These are phyloP conservation scores for Naganishia randhawae DNA, from an alignment of 768 basidiomycete species.

Conservation along the genomic window DNA sequence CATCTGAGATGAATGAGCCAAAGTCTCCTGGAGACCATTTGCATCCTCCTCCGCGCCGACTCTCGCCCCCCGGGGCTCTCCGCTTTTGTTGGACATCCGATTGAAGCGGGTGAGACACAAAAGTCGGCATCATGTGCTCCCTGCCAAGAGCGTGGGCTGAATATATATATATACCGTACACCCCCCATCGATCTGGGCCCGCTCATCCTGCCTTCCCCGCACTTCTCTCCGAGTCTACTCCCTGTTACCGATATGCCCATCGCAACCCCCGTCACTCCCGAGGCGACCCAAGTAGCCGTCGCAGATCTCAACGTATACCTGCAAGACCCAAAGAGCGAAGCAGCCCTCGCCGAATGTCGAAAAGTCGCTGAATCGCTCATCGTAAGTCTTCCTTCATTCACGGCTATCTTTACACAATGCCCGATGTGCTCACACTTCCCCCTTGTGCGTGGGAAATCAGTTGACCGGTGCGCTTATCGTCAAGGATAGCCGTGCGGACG, in stretches of 20 bases:
- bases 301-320: conserved; percentile 14
- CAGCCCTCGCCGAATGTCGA: conserved; percentile 17
- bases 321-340: background rate
- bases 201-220: background rate
- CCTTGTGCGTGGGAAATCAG: conserved; percentile 38
- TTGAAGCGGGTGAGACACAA: conserved; percentile 11
- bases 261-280: background rate
- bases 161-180: too few relatives aligned
- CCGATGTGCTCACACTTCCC: too few relatives aligned
- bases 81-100: background rate
- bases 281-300: conserved; percentile 7
- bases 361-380: conserved; percentile 20
- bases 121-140: background rate
- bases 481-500: conserved; percentile 76
- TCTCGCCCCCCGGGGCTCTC: background rate
- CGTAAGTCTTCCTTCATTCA: background rate
- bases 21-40: background rate
- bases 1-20: too few relatives aligned
- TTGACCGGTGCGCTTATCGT: conserved; percentile 78
- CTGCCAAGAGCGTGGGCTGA: background rate
- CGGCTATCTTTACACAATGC: background rate
- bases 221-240: background rate
- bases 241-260: background rate
- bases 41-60: background rate
- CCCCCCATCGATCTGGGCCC: too few relatives aligned